phyloP scores from a whole-genome alignment of 345 rosid genomes.

The Sapria himalayana region DNA sequence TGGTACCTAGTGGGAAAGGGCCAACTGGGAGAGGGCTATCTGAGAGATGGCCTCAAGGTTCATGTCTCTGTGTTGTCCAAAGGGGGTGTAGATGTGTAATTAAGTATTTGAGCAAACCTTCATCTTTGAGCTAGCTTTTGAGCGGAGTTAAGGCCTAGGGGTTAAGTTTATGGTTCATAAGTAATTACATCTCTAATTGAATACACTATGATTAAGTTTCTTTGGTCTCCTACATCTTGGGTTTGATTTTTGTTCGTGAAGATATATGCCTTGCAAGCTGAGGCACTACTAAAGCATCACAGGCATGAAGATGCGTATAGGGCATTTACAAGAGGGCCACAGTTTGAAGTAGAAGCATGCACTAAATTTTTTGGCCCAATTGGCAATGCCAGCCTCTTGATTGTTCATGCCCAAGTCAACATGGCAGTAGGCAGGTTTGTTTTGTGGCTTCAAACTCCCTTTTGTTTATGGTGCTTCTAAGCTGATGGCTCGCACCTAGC shows the following conservation, averaged over 20 bases:
- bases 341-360: constrained; percentile 33
- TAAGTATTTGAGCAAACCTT: too few species aligned
- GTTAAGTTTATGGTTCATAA: too few species aligned
- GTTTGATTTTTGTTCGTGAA: constrained; percentile 3
- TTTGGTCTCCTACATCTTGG: neutral
- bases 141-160: too few species aligned
- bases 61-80: too few species aligned
- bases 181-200: too few species aligned
- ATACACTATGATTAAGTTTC: neutral
- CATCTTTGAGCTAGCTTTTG: too few species aligned
- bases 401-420: constrained; percentile 66
- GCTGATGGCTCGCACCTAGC: neutral
- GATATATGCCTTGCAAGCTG: constrained; percentile 78
- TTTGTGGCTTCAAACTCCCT: neutral
- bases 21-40: too few species aligned
- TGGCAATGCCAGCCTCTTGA: constrained; percentile 46
- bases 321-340: constrained; percentile 31
- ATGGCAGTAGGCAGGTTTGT: constrained; percentile 73
- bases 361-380: constrained; percentile 57
- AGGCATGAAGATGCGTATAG: constrained; percentile 71
- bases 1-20: too few species aligned
- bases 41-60: too few species aligned
- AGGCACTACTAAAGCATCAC: constrained; percentile 51
- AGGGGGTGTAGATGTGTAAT: too few species aligned
- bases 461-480: neutral